phyloP scores from a whole-genome alignment of 208 protist species.

The Acanthamoeba healyi region DNA sequence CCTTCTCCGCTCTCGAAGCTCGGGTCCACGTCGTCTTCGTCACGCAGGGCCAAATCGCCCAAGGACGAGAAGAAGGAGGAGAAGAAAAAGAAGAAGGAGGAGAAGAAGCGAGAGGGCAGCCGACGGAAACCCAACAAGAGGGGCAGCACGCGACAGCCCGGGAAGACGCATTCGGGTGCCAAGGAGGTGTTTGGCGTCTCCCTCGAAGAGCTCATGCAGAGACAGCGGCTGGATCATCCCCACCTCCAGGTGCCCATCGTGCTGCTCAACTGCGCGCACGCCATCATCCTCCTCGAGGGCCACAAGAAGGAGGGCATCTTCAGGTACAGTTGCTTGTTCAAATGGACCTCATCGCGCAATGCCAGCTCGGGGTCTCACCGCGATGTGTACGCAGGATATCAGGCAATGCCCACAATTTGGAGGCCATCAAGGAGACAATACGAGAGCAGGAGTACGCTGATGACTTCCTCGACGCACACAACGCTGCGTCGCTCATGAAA shows the following conservation, averaged over 20 bases:
- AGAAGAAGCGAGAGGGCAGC: constrained; percentile 43
- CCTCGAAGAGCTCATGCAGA: constrained; percentile 24
- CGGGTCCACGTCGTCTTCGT: background rate
- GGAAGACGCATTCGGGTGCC: background rate
- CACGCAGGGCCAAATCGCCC: constrained; percentile 23
- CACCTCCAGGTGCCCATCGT: constrained; percentile 66
- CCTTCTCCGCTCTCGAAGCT: background rate
- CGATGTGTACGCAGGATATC: constrained; percentile 13
- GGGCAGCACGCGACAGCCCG: background rate
- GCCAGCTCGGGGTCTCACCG: background rate
- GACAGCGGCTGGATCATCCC: constrained; percentile 26
- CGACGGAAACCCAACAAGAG: background rate
- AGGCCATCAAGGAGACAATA: constrained; percentile 43
- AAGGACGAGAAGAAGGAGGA: background rate
- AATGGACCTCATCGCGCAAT: background rate
- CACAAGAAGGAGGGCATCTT: constrained; percentile 69
- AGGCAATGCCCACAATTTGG: constrained; percentile 31
- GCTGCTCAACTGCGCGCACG: constrained; percentile 50
- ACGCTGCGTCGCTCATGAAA: constrained; percentile 40
- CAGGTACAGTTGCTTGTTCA: background rate
- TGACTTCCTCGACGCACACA: constrained; percentile 61
- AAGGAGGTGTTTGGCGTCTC: constrained; percentile 51
- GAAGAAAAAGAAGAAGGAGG: constrained; percentile 30
- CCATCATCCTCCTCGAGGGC: constrained; percentile 53
- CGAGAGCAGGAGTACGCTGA: constrained; percentile 18